These are phyloP conservation scores for Penstemon davidsonii DNA, from an alignment of 257 asterid species.

Conservation along the genomic window DNA sequence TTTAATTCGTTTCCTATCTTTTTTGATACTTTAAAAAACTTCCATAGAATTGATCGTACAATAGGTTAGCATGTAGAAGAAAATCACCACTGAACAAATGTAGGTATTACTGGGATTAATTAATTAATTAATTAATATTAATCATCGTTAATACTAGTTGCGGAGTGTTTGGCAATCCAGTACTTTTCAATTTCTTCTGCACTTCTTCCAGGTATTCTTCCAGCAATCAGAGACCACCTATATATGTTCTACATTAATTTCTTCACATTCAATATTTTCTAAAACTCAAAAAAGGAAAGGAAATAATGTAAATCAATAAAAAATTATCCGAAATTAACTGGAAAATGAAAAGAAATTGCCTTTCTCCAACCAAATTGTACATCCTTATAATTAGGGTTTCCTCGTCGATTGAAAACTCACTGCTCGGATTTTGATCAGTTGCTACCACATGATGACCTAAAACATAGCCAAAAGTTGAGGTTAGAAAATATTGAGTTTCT, in stretches of 20 bases:
- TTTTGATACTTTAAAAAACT: no score
- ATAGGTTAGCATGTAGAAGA: no score
- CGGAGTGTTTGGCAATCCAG: conserved; percentile 41
- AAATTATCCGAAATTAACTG: background rate
- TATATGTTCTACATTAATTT: background rate
- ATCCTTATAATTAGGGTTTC: conserved; percentile 55
- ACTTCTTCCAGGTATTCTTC: conserved; percentile 55
- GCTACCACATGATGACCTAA: conserved; percentile 2
- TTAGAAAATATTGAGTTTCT: background rate
- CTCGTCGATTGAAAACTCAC: conserved; percentile 42
- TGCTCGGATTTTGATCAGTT: conserved; percentile 25
- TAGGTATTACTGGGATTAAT: no score
- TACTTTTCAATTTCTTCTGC: conserved; percentile 46
- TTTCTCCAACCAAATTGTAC: conserved; percentile 49
- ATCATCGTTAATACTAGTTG: no score
- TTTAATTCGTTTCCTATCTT: no score
- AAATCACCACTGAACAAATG: no score
- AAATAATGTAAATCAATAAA: background rate
- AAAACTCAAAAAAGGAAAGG: background rate
- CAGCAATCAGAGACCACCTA: conserved; percentile 57
- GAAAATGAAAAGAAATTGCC: conserved; percentile 21
- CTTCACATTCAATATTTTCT: background rate
- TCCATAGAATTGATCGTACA: no score
- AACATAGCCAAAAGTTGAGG: background rate
- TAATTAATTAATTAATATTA: no score